These are phyloP conservation scores for Cardamine resedifolia DNA, from an alignment of 345 rosid species.

Conservation along the genomic window DNA sequence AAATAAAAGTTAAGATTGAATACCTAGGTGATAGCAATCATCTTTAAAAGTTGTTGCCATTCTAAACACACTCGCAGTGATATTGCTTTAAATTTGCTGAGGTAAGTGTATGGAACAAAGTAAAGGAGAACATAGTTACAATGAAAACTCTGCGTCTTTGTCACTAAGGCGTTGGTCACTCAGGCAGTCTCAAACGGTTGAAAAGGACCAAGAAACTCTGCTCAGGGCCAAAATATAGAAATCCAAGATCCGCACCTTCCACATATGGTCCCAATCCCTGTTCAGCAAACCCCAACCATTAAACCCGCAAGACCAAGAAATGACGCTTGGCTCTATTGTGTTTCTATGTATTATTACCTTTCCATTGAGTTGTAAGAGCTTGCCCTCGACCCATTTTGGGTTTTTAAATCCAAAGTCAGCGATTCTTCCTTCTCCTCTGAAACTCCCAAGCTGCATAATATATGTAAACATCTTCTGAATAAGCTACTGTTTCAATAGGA, in stretches of 20 bases:
- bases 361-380: constrained; percentile 84
- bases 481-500: constrained; percentile 19
- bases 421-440: constrained; percentile 89
- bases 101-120: constrained; percentile 14
- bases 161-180: constrained; percentile 61
- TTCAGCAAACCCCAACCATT: constrained; percentile 5
- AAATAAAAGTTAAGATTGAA: not conserved
- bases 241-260: constrained; percentile 90
- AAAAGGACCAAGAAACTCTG: constrained; percentile 92
- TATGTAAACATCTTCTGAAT: constrained; percentile 6
- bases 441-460: constrained; percentile 65
- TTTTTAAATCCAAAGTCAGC: constrained; percentile 78
- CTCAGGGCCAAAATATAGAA: constrained; percentile 76
- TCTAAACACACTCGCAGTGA: not conserved
- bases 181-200: constrained; percentile 78
- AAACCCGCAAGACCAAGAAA: not conserved
- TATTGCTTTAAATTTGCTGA: not conserved
- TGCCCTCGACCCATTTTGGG: constrained; percentile 91
- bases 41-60: not conserved
- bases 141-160: not conserved
- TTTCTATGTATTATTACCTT: constrained; percentile 48
- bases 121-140: constrained; percentile 4
- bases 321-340: not conserved
- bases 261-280: constrained; percentile 83
- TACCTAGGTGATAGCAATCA: not conserved